Evolutionary conservation across 2,329 filamentous ascomycete genomes (phyloP), one percentile per base, ranked within the genome.

Genomic region (Stemphylium vesicarium): DNA sequence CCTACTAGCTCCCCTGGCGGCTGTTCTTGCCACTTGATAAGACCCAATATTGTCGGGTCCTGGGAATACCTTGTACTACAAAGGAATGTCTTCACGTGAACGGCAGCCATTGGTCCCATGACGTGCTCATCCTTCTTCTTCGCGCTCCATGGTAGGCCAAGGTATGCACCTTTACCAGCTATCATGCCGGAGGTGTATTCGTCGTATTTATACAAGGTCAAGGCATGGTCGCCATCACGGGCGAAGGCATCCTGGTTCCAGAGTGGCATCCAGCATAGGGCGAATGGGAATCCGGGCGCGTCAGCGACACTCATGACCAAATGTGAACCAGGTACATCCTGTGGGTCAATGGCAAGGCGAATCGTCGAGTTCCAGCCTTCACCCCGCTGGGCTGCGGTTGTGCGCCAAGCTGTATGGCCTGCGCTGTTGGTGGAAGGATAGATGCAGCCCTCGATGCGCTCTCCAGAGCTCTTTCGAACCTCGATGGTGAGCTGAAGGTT

Each of bases 11-110:
- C 87, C 24, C 88, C 86, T 40, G 87, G 84, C 0, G 88, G 82
- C 36, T 88, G 83, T 11, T 94, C 89, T 69, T 87, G 91, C 95
- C 95, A 98, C 65, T 88, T 91, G 31, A 98, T 78, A 22, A 99
- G 80, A 13, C 91, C 90, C 15, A 97, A 79, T 10, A 99, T 84
- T 13, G 89, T 86, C 51, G 93, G 89, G 71, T 99, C 93, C 72
- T 99, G 95, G 0, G 94, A 97, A 71, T 96, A 96, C 56, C 88
- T 86, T 0, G 95, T 99, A 77, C 95, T 98, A 81, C 93, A 97
- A 6, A 99, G 85, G 66, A 91, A 96, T 0, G 93, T 96, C 56
- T 90, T 85, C 10, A 96, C 79, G 11, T 87, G 85, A 31, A 99
- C 77, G n/a, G 87, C 85, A 3, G 94, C 92, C 62, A 96, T 84